phyloP scores from a whole-genome alignment of 2,329 filamentous ascomycete species.

The Aureobasidium sp. region DNA sequence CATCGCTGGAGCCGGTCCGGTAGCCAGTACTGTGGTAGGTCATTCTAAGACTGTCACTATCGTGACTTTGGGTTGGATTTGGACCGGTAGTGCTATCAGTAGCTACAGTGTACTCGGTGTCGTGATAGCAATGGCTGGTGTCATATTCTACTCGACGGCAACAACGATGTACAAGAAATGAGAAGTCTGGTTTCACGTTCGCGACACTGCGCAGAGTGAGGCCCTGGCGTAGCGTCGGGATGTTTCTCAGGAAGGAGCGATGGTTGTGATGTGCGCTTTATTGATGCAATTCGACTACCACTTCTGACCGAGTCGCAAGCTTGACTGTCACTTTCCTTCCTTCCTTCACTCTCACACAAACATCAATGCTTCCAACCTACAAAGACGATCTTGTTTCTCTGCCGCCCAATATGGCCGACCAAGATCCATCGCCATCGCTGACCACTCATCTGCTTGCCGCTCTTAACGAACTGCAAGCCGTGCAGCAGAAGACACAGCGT shows the following conservation, averaged over 20 bases:
- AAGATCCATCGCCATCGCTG: neutral
- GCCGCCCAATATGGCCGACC: neutral
- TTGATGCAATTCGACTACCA: neutral
- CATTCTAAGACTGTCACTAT: slow-evolving; percentile 28
- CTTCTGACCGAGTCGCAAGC: neutral
- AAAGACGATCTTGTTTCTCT: neutral
- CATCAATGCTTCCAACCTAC: neutral
- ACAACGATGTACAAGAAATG: neutral
- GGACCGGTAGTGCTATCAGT: slow-evolving; percentile 18
- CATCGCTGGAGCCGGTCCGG: slow-evolving; percentile 24
- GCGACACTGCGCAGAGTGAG: too few species aligned
- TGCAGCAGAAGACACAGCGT: neutral
- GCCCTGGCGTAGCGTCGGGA: too few species aligned
- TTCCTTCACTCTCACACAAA: neutral
- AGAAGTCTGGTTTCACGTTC: neutral
- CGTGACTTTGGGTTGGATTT: slow-evolving; percentile 24
- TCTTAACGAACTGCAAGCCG: neutral
- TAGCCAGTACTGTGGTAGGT: slow-evolving; percentile 27
- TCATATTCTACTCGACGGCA: slow-evolving; percentile 18
- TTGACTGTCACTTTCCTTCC: neutral
- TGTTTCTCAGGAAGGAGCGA: neutral
- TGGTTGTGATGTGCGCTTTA: neutral
- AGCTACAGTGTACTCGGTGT: slow-evolving; percentile 24
- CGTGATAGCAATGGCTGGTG: slow-evolving; percentile 23
- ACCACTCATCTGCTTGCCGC: neutral